Conservation (phyloP, 2,329 filamentous ascomycete species). For the Alternaria arbusti region DNA sequence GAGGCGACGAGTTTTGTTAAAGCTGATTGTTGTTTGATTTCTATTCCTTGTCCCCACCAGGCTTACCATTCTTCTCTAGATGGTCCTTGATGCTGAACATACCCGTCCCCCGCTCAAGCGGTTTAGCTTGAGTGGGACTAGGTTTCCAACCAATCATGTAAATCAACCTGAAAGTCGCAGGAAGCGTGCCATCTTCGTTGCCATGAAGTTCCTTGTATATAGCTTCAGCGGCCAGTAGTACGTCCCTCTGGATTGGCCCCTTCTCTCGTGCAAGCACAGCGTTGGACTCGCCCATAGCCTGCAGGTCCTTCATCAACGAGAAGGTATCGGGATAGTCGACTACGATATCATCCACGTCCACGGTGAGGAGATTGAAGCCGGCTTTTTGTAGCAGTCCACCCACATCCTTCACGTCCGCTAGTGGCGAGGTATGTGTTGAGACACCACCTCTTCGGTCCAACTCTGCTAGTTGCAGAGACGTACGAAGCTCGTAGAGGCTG, state of each 20-base stretch:
- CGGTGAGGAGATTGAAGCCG: slow-evolving; percentile 93
- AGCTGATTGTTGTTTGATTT: not conserved
- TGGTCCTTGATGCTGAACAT: slow-evolving; percentile 89
- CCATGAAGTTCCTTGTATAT: slow-evolving; percentile 91
- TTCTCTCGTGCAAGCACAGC: slow-evolving; percentile 85
- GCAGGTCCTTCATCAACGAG: slow-evolving; percentile 89
- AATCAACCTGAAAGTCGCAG: slow-evolving; percentile 92
- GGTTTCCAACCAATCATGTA: slow-evolving; percentile 99
- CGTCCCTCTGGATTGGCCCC: slow-evolving; percentile 77
- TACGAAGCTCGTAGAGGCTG: slow-evolving; percentile 89
- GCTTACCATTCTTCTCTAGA: slow-evolving; percentile 57
- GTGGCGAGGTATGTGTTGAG: slow-evolving; percentile 84
- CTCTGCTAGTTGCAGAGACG: slow-evolving; percentile 90
- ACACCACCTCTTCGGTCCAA: slow-evolving; percentile 90
- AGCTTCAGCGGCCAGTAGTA: slow-evolving; percentile 82
- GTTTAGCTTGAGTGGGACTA: slow-evolving; percentile 76
- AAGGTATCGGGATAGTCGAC: slow-evolving; percentile 93
- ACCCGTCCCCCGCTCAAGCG: slow-evolving; percentile 82
- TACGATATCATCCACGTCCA: slow-evolving; percentile 96
- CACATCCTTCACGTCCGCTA: slow-evolving; percentile 91
- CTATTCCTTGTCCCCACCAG: slow-evolving; percentile 19
- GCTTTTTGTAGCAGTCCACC: slow-evolving; percentile 85
- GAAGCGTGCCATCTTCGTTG: slow-evolving; percentile 68
- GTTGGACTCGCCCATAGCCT: slow-evolving; percentile 95
- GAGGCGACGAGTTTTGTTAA: not conserved